These are phyloP conservation scores for Kodamaea alishanica DNA, from an alignment of 1,139 yeast genomes.

Conservation along the genomic window DNA sequence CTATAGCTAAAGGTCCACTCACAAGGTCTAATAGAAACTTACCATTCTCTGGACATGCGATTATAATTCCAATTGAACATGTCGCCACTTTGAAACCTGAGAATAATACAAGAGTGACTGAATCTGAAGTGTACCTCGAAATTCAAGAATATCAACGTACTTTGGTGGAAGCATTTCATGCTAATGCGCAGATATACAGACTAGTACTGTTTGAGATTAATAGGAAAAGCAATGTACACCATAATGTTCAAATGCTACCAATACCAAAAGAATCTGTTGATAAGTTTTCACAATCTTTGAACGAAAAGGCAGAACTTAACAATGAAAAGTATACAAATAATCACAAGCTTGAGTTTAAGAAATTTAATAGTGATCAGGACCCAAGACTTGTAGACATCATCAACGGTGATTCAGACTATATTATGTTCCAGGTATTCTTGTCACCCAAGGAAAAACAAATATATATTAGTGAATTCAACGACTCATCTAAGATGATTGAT, in stretches of 20 bases:
- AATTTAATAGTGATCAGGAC: constrained; percentile 24
- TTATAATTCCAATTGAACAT: constrained; percentile 81
- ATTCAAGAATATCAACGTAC: constrained; percentile 39
- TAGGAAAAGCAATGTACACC: constrained; percentile 56
- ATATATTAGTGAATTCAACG: constrained; percentile 25
- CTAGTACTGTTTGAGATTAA: constrained; percentile 55
- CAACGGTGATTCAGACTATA: constrained; percentile 36
- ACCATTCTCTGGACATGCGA: constrained; percentile 75
- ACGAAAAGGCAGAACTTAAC: constrained; percentile 43
- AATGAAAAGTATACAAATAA: constrained; percentile 47
- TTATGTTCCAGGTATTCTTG: constrained; percentile 34
- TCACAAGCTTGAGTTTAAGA: constrained; percentile 40
- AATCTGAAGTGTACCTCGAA: constrained; percentile 24
- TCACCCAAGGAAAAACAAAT: constrained; percentile 14
- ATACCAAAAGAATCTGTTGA: constrained; percentile 41
- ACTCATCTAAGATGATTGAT: constrained; percentile 42
- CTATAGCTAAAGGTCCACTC: constrained; percentile 87
- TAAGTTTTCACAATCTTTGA: constrained; percentile 32
- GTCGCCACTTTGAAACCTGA: constrained; percentile 41
- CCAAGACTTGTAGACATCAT: constrained; percentile 19
- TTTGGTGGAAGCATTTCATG: constrained; percentile 43
- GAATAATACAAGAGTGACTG: constrained; percentile 13
- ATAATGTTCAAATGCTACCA: constrained; percentile 63
- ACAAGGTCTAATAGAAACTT: constrained; percentile 44
- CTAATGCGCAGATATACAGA: constrained; percentile 31